Percentiles rank a stretch among this genome's conserved stretches.
phyloP scores from a whole-genome alignment of 2,329 filamentous ascomycete genomes.

The Pyrenophora seminiperda region DNA sequence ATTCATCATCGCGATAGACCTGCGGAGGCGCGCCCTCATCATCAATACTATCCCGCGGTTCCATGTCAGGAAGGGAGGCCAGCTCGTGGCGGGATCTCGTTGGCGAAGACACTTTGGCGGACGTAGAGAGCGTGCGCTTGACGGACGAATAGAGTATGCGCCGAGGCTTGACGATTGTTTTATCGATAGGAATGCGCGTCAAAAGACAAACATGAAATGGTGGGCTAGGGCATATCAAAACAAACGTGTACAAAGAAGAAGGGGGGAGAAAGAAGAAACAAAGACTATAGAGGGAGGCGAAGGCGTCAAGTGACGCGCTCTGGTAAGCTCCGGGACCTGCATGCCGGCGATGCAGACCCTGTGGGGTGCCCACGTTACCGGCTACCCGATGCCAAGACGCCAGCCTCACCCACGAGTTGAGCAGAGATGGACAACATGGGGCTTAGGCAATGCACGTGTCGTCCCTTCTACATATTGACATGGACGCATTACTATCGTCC shows the following conservation, averaged over 20 bases:
- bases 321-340: conserved; percentile 24
- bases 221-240: not conserved
- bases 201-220: not conserved
- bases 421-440: not conserved
- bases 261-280: not conserved
- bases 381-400: conserved; percentile 6
- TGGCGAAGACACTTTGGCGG: conserved; percentile 34
- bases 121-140: conserved; percentile 15
- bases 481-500: not conserved
- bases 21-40: conserved; percentile 37
- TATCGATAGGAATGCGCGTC: conserved; percentile 23
- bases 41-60: conserved; percentile 24
- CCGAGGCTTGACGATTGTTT: conserved; percentile 13
- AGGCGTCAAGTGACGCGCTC: conserved; percentile 6
- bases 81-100: conserved; percentile 42
- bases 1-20: conserved; percentile 36
- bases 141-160: conserved; percentile 12
- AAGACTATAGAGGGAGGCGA: not conserved
- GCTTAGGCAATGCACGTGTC: not conserved
- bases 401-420: not conserved
- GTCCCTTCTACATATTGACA: not conserved
- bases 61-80: conserved; percentile 34
- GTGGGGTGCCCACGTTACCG: conserved; percentile 12
- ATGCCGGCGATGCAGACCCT: conserved; percentile 12
- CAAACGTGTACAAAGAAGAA: not conserved